phyloP scores from a whole-genome alignment of 2,329 filamentous ascomycete species.

The Trichocomaceae sp. region DNA sequence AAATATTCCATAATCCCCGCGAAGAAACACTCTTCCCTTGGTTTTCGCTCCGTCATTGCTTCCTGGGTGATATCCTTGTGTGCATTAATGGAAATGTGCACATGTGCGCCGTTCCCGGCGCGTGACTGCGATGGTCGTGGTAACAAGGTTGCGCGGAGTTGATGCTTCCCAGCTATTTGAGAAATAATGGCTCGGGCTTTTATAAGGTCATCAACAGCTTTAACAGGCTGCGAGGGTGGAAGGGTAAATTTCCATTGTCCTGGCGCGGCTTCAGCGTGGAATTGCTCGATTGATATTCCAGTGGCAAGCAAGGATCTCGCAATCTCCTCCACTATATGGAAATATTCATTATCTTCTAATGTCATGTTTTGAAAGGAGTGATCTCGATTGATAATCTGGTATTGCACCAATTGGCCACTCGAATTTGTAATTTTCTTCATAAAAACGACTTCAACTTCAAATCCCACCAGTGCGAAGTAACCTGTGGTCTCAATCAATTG shows the following conservation, averaged over 20 bases:
- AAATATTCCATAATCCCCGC: slow-evolving; percentile 21
- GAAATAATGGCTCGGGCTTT: slow-evolving; percentile 20
- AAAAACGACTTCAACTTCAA: slow-evolving; percentile 8
- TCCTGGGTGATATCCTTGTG: background rate
- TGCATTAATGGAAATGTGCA: slow-evolving; percentile 21
- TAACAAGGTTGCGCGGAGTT: slow-evolving; percentile 20
- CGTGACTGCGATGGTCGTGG: slow-evolving; percentile 16
- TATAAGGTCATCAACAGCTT: slow-evolving; percentile 21
- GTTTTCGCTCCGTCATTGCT: background rate
- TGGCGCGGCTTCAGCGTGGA: slow-evolving; percentile 22
- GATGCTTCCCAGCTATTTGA: slow-evolving; percentile 12
- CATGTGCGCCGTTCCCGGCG: slow-evolving; percentile 20
- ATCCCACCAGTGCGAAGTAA: slow-evolving; percentile 5
- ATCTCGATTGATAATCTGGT: background rate
- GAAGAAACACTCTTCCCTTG: slow-evolving; percentile 18
- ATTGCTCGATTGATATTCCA: slow-evolving; percentile 21
- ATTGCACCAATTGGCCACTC: background rate
- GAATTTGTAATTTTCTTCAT: slow-evolving; percentile 3
- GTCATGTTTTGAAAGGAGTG: slow-evolving; percentile 10
- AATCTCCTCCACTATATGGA: slow-evolving; percentile 15
- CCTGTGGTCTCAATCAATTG: background rate
- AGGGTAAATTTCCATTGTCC: slow-evolving; percentile 27
- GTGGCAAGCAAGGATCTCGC: slow-evolving; percentile 13
- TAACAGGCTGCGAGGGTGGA: slow-evolving; percentile 17
- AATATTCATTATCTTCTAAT: slow-evolving; percentile 1